These are phyloP conservation scores for Radiomyces spectabilis DNA, from an alignment of 192 early-diverging fungal genomes.

Conservation along the genomic window DNA sequence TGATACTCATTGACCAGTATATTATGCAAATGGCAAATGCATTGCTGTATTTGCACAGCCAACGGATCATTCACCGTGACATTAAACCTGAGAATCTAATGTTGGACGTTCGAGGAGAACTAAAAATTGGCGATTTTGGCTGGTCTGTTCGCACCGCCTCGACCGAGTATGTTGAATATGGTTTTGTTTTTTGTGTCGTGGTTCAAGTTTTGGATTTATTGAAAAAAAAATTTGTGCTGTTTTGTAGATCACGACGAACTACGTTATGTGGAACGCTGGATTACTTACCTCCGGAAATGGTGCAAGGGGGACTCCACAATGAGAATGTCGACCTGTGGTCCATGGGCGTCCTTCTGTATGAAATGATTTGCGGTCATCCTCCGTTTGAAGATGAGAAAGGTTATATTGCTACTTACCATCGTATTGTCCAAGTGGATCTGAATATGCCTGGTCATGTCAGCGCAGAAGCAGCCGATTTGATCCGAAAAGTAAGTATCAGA, in stretches of 20 bases:
- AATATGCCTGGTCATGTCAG: conserved; percentile 75
- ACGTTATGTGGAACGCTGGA: conserved; percentile 95
- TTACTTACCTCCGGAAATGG: conserved; percentile 95
- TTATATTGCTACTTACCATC: conserved; percentile 65
- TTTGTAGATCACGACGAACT: conserved; percentile 46
- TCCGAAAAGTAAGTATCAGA: conserved; percentile 50
- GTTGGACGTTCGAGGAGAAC: conserved; percentile 75
- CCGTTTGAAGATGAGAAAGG: conserved; percentile 77
- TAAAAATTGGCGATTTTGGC: conserved; percentile 97
- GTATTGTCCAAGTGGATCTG: conserved; percentile 81
- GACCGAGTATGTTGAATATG: conserved; percentile 36
- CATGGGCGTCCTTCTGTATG: conserved; percentile 86
- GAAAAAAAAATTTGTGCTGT: too few species aligned
- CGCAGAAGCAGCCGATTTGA: conserved; percentile 77
- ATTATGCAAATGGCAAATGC: conserved; percentile 84
- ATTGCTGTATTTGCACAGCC: conserved; percentile 78
- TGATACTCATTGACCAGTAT: conserved; percentile 46
- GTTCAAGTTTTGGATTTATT: too few species aligned
- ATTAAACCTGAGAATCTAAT: conserved; percentile 96
- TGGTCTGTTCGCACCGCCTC: conserved; percentile 89
- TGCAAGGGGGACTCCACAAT: conserved; percentile 76
- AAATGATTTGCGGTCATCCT: conserved; percentile 87
- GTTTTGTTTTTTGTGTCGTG: too few species aligned
- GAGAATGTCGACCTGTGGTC: conserved; percentile 88
- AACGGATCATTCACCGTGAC: conserved; percentile 92